These are phyloP conservation scores for Populus trichocarpa DNA, from an alignment of 441 rosid species.

Conservation along the genomic window DNA sequence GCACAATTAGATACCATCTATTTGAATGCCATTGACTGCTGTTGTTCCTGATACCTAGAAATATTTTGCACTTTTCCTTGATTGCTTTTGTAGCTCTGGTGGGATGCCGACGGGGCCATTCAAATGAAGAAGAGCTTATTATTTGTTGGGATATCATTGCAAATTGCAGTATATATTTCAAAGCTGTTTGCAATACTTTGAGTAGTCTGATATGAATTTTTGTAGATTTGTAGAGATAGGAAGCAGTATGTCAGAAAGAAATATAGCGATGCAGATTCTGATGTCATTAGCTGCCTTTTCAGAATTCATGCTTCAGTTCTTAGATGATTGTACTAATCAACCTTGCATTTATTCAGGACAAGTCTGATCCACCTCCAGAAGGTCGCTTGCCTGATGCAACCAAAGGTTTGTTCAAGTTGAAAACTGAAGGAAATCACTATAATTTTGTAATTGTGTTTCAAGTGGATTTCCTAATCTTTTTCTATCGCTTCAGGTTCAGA, in stretches of 20 bases:
- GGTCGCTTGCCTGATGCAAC: constrained; percentile 73
- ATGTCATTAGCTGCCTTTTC: no score
- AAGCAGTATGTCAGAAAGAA: not conserved
- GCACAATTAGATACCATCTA: not conserved
- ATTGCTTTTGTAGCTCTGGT: not conserved
- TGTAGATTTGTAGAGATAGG: not conserved
- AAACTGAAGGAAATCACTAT: not conserved
- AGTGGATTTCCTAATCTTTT: not conserved
- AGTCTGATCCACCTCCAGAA: constrained; percentile 60
- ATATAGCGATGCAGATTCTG: not conserved
- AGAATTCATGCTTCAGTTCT: not conserved
- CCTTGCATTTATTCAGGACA: constrained; percentile 50
- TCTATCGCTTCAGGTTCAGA: constrained; percentile 40
- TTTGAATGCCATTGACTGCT: not conserved
- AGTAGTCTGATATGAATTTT: not conserved
- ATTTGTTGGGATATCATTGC: not conserved
- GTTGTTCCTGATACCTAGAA: not conserved
- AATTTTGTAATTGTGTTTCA: not conserved
- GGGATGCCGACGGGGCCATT: not conserved
- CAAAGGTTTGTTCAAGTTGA: constrained; percentile 37
- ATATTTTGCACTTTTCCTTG: not conserved
- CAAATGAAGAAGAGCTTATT: not conserved
- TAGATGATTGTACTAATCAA: not conserved
- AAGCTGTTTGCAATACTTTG: not conserved
- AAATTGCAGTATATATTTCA: not conserved